Base-by-base conservation (phyloP, 1,139 yeast species). In the Blastobotrys capitulatus region DNA sequence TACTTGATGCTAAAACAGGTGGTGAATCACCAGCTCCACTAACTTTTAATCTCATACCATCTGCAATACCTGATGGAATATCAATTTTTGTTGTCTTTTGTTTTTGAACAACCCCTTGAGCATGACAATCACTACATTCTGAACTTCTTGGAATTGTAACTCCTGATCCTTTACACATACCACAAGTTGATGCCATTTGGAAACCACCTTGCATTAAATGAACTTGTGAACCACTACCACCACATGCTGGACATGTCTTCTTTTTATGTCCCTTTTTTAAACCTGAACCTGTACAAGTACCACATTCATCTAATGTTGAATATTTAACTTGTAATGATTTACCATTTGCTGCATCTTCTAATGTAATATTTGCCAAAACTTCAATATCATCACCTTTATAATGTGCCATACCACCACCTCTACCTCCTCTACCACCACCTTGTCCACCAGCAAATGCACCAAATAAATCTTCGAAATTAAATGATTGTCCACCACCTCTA, bases 121-220 rank as follows among this genome's bases (percentile, higher is more conserved):
- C 96, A 57, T 82, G 90, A 71, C 99, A 92, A 0, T 82, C 68
- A 2, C 67, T 65, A 75, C 99, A 92, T 54, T 81, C 80, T 60
- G 89, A 90, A 16, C 75, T 71, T 38, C 78, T 73, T 43, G 83
- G 78, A 47, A 89, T 82, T 4, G 75, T 76, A 1, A 88, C 94
- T 49, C 99, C 99, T 3, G 86, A 73, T 41, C 99, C 99, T 46
- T 77, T 82, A 75, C 99, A 92, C 1, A 83, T 73, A 48, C 77
- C 77, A 76, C 99, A 92, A 13, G 97, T 88, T 2, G 96, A 83
- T 2, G 96, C 83, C 96, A 94, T 89, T 61, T 90, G 97, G 79
- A 92, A 94, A 0, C 97, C 97, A 9, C 96, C 97, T 59, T 82
- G 83, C 66, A 89, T 77, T 50, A 80, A 74, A 62, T 90, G 97